phyloP scores from a whole-genome alignment of 768 basidiomycete species.

The Hygrophorus pudorinus region DNA sequence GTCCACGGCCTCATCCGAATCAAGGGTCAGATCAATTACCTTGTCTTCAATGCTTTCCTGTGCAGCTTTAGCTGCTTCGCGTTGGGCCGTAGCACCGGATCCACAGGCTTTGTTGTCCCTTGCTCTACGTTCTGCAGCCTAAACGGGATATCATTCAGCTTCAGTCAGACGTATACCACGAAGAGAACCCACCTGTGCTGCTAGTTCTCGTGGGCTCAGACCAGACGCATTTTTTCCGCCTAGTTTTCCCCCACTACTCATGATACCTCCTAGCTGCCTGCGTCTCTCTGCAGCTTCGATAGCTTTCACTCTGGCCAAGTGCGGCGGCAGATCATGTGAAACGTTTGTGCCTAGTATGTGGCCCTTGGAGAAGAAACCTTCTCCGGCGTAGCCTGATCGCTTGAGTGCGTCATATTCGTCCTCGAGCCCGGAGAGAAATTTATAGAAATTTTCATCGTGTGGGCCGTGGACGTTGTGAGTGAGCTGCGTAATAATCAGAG shows the following conservation, averaged over 20 bases:
- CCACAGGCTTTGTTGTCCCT: slow-evolving; percentile 71
- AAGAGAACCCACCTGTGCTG: slow-evolving; percentile 46
- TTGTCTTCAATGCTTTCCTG: slow-evolving; percentile 51
- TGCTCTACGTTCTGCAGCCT: slow-evolving; percentile 82
- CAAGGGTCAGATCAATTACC: slow-evolving; percentile 50
- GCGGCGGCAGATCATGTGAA: slow-evolving; percentile 58
- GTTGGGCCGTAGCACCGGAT: slow-evolving; percentile 39
- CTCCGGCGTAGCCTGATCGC: slow-evolving; percentile 77
- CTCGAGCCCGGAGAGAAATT: slow-evolving; percentile 59
- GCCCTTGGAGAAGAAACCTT: slow-evolving; percentile 83
- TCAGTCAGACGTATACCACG: neutral
- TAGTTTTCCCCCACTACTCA: slow-evolving; percentile 49
- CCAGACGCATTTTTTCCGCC: slow-evolving; percentile 38
- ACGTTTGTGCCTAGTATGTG: slow-evolving; percentile 54
- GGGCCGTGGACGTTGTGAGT: slow-evolving; percentile 86
- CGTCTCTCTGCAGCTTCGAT: slow-evolving; percentile 77
- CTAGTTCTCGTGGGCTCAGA: slow-evolving; percentile 59
- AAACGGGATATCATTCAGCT: slow-evolving; percentile 5
- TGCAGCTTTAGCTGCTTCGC: slow-evolving; percentile 62
- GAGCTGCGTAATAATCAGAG: slow-evolving; percentile 36
- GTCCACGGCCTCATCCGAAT: slow-evolving; percentile 24
- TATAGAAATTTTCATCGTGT: slow-evolving; percentile 81
- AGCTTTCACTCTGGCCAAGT: slow-evolving; percentile 56
- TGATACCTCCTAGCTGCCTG: slow-evolving; percentile 28
- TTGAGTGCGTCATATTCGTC: slow-evolving; percentile 79